Conservation (phyloP, 1,284 basidiomycete species). For the Sporisorium exsertum region DNA sequence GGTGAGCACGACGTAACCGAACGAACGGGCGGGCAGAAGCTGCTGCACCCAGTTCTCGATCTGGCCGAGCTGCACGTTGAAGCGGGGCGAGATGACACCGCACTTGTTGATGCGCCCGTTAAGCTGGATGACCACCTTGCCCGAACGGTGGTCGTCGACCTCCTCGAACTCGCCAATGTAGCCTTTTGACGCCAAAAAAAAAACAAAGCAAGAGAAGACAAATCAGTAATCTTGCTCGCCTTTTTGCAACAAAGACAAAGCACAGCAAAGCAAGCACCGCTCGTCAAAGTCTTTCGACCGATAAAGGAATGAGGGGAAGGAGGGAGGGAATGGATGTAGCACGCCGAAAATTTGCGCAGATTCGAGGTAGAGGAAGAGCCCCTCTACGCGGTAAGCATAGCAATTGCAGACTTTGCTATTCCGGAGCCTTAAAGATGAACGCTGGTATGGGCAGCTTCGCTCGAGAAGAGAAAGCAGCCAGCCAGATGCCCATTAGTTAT, state of each 20-base stretch:
- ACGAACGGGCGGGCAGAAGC: conserved; percentile 77
- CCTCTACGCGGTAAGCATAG: conserved; percentile 55
- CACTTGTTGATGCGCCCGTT: conserved; percentile 97
- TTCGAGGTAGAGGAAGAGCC: conserved; percentile 22
- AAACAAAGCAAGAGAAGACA: neutral
- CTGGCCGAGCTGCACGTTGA: conserved; percentile 92
- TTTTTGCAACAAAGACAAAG: neutral
- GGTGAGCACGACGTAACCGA: conserved; percentile 96
- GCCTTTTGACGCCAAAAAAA: conserved; percentile 73
- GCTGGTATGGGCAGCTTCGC: conserved; percentile 33
- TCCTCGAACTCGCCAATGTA: conserved; percentile 99
- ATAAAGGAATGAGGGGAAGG: neutral
- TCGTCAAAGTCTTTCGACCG: neutral
- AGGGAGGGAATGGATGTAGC: conserved; percentile 37
- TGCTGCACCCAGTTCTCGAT: conserved; percentile 83
- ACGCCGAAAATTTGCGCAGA: conserved; percentile 54
- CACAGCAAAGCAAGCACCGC: conserved; percentile 1
- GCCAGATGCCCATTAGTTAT: conserved; percentile 68
- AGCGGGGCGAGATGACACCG: conserved; percentile 97
- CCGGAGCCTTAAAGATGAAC: conserved; percentile 69
- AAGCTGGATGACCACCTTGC: conserved; percentile 98
- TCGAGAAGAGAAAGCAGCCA: conserved; percentile 8
- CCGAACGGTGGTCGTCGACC: conserved; percentile 98
- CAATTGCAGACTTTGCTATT: conserved; percentile 56
- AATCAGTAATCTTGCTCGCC: conserved; percentile 3